phyloP scores from a whole-genome alignment of 495 filamentous ascomycete species.

The Neurospora cerealis region DNA sequence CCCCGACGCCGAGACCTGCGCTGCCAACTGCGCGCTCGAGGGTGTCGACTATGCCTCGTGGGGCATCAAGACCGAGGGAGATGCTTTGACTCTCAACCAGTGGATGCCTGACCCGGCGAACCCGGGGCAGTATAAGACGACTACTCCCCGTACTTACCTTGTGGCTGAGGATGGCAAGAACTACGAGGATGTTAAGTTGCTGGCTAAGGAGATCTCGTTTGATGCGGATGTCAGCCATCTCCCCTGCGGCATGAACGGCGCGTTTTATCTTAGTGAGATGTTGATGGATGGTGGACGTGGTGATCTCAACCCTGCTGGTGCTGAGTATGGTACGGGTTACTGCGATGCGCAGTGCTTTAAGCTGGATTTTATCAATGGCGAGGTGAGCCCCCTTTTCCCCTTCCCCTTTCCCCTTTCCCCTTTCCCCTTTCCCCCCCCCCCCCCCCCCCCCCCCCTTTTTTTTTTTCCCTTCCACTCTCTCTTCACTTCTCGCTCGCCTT shows the following conservation, averaged over 20 bases:
- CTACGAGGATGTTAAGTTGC: conserved; percentile 51
- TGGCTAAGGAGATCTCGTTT: conserved; percentile 57
- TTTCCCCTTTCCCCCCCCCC: too few relatives aligned
- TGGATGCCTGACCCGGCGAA: conserved; percentile 36
- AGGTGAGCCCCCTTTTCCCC: conserved; percentile 28
- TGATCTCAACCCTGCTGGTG: conserved; percentile 54
- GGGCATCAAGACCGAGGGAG: conserved; percentile 37
- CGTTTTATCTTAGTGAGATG: conserved; percentile 61
- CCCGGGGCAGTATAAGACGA: conserved; percentile 26
- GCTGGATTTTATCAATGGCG: conserved; percentile 60
- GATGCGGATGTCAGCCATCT: conserved; percentile 56
- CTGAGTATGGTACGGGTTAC: conserved; percentile 65
- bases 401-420: not conserved
- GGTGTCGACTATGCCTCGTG: conserved; percentile 37
- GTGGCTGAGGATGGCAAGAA: conserved; percentile 36
- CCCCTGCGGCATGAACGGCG: conserved; percentile 64
- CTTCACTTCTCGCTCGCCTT: too few relatives aligned
- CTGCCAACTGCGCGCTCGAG: conserved; percentile 42
- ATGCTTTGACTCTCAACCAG: conserved; percentile 40
- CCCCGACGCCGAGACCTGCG: conserved; percentile 36
- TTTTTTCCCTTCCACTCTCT: too few relatives aligned
- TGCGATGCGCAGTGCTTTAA: conserved; percentile 64
- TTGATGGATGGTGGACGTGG: conserved; percentile 49
- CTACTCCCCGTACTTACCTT: conserved; percentile 54
- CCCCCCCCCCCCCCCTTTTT: too few relatives aligned